Percentiles rank a stretch among this genome's conserved stretches.
phyloP scores from a whole-genome alignment of 805 yeast species.

The Huiozyma naganishii region DNA sequence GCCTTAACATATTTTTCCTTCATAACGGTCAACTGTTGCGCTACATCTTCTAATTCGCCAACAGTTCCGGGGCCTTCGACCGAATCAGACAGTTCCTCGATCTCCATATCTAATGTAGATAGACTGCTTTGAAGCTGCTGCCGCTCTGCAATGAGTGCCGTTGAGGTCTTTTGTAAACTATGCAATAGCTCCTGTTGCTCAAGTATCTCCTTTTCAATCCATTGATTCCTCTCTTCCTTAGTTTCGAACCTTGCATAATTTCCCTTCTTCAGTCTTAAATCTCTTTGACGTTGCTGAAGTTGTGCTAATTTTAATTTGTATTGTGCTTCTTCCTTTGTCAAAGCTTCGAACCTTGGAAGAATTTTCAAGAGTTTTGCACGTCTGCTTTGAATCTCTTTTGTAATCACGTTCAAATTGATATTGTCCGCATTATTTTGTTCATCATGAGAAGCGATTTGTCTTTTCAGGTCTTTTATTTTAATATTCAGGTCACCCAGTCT shows the following conservation, averaged over 20 bases:
- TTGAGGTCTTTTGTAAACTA: constrained; percentile 14
- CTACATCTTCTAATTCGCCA: constrained; percentile 26
- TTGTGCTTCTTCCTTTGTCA: constrained; percentile 32
- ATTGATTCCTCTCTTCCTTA: constrained; percentile 49
- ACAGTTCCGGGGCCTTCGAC: constrained; percentile 29
- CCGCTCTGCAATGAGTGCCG: constrained; percentile 6
- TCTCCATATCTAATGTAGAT: constrained; percentile 20
- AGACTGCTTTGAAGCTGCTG: constrained; percentile 12
- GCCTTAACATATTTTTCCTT: constrained; percentile 35
- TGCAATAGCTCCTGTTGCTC: constrained; percentile 21
- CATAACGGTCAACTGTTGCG: constrained; percentile 21
- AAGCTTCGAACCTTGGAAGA: constrained; percentile 33
- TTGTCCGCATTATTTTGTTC: constrained; percentile 24
- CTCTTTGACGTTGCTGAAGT: constrained; percentile 43
- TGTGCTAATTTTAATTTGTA: constrained; percentile 32
- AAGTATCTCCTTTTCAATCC: constrained; percentile 49
- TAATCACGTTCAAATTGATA: constrained; percentile 18
- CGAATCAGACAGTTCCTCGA: constrained; percentile 28
- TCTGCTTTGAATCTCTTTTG: constrained; percentile 27
- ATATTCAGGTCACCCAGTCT: constrained; percentile 41
- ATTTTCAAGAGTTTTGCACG: constrained; percentile 29
- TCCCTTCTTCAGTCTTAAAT: constrained; percentile 60
- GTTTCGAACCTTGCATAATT: constrained; percentile 49
- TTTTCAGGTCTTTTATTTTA: constrained; percentile 33
- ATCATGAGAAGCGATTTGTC: constrained; percentile 25